These are phyloP conservation scores for Microcera coccophila DNA, from an alignment of 2,329 filamentous ascomycete species.

Conservation along the genomic window DNA sequence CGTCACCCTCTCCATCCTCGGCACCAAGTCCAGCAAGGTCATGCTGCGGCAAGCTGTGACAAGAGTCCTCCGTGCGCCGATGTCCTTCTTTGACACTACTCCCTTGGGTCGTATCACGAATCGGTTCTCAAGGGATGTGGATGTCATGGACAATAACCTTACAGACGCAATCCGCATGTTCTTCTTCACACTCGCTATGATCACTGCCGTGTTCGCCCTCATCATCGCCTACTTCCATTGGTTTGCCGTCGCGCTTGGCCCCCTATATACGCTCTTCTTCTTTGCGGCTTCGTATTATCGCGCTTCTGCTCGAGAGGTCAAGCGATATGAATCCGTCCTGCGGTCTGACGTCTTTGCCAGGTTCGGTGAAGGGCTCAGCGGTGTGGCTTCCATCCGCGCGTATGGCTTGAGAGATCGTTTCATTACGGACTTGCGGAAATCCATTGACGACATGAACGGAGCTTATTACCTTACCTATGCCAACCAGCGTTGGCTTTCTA, in stretches of 20 bases:
- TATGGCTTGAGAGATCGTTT: conserved; percentile 81
- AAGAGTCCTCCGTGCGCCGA: conserved; percentile 67
- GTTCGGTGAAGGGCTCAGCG: conserved; percentile 83
- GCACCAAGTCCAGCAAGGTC: conserved; percentile 74
- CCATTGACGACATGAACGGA: conserved; percentile 87
- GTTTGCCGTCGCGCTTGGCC: conserved; percentile 62
- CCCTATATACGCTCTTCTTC: conserved; percentile 71
- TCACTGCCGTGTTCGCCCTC: conserved; percentile 77
- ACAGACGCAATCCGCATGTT: conserved; percentile 92
- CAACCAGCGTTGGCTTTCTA: conserved; percentile 89
- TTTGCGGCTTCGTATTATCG: conserved; percentile 85
- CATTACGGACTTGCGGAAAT: conserved; percentile 60
- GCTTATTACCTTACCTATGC: conserved; percentile 95
- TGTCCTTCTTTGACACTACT: conserved; percentile 96
- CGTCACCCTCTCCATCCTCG: conserved; percentile 69
- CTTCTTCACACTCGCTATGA: conserved; percentile 77
- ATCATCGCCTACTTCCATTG: conserved; percentile 96
- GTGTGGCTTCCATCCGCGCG: conserved; percentile 80
- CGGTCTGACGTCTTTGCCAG: conserved; percentile 85
- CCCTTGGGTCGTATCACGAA: conserved; percentile 94
- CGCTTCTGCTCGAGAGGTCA: conserved; percentile 86
- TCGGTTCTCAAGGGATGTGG: conserved; percentile 90
- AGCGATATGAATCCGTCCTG: conserved; percentile 86
- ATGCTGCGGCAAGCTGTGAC: conserved; percentile 79
- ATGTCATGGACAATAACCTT: conserved; percentile 92